Evolutionary conservation across 2,329 filamentous ascomycete genomes (phyloP).

Genomic region (Aspergillus floridensis): DNA sequence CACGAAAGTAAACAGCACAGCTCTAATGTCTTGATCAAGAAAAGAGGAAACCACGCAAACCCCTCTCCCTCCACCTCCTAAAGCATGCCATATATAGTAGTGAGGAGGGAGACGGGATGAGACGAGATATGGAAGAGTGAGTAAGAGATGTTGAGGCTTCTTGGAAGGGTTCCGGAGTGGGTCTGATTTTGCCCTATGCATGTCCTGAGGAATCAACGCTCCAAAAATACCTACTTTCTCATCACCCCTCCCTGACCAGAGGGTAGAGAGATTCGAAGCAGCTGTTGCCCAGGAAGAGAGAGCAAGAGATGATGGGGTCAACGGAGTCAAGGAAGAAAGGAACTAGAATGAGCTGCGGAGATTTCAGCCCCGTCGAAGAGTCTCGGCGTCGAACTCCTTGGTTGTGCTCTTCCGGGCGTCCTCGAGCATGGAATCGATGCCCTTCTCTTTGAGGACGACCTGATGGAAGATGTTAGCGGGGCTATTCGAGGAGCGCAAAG

Average conservation of each 20-base stretch:
- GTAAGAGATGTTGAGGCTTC: no score
- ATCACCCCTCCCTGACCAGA: no score
- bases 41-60: neutral
- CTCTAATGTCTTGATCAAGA: neutral
- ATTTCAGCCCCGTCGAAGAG: conserved; percentile 48
- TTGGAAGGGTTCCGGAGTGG: neutral
- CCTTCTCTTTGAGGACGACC: conserved; percentile 81
- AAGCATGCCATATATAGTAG: neutral
- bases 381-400: conserved; percentile 76
- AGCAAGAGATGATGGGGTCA: no score
- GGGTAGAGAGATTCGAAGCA: no score
- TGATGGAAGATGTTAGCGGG: conserved; percentile 36
- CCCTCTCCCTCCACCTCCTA: neutral
- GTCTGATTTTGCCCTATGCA: neutral
- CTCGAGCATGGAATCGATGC: conserved; percentile 88
- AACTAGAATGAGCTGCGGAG: neutral
- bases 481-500: neutral
- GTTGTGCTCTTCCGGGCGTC: conserved; percentile 81
- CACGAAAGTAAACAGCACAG: neutral
- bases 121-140: neutral
- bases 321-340: neutral
- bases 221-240: no score
- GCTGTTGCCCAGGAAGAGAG: no score
- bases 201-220: no score
- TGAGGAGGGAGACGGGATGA: neutral